Percentiles rank a stretch among this genome's conserved stretches.
phyloP scores from a whole-genome alignment of 345 rosid genomes.

The Sisymbrium irio region DNA sequence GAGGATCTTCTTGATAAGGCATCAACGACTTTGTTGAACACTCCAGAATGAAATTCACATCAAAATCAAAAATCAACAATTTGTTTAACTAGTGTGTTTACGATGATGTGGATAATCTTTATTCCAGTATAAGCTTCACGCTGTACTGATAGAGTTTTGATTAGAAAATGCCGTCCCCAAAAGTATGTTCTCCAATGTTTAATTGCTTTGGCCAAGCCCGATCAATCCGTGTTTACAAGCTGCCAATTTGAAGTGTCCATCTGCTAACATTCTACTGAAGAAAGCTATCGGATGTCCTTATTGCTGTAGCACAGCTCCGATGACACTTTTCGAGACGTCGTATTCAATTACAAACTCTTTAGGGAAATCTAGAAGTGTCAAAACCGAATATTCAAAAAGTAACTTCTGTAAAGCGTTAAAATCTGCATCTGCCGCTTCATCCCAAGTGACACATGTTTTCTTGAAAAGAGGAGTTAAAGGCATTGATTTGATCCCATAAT shows the following conservation, averaged over 20 bases:
- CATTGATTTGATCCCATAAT: background rate
- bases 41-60: too few relatives aligned
- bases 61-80: too few relatives aligned
- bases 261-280: background rate
- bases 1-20: too few relatives aligned
- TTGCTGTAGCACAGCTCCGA: background rate
- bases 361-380: background rate
- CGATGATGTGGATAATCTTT: background rate
- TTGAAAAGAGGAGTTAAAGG: background rate
- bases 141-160: background rate
- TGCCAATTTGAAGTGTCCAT: background rate
- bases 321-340: background rate
- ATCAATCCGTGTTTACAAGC: background rate
- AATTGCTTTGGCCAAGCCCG: background rate
- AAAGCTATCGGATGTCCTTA: background rate
- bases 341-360: background rate
- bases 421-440: too few relatives aligned
- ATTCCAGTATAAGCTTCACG: background rate
- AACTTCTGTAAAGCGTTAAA: background rate
- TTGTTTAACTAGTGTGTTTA: background rate
- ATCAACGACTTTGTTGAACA: too few relatives aligned
- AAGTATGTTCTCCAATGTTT: background rate
- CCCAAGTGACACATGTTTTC: background rate
- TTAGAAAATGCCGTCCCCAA: background rate
- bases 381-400: background rate